Conservation (phyloP, 1,284 basidiomycete species). For the Ceratobasidium sp. region DNA sequence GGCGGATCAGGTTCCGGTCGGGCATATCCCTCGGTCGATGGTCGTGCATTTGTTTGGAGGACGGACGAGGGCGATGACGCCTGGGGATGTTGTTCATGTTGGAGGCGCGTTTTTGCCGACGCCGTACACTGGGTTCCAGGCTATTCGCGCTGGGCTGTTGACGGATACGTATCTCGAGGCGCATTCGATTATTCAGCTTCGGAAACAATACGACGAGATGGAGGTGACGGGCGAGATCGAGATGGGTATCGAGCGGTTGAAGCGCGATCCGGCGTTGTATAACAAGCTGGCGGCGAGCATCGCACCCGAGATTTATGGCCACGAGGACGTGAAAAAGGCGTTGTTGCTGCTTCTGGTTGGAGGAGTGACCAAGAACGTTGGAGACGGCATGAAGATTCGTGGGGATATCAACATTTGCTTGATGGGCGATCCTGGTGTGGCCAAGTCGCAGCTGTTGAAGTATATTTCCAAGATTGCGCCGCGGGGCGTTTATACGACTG, state of each 20-base stretch:
- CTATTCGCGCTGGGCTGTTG: constrained; percentile 91
- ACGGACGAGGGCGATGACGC: constrained; percentile 91
- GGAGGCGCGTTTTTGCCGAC: constrained; percentile 91
- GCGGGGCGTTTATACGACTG: constrained; percentile 97
- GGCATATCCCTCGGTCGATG: constrained; percentile 99
- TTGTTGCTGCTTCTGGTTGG: constrained; percentile 94
- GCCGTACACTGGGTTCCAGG: constrained; percentile 89
- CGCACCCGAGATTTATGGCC: constrained; percentile 98
- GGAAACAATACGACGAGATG: constrained; percentile 97
- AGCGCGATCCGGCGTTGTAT: constrained; percentile 83
- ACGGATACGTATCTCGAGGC: constrained; percentile 98
- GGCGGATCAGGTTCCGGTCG: constrained; percentile 99
- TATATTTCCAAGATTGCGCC: constrained; percentile 99
- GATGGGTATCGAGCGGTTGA: constrained; percentile 74
- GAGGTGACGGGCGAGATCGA: constrained; percentile 89
- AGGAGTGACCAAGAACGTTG: constrained; percentile 93
- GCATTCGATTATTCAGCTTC: constrained; percentile 92
- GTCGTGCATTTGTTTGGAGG: constrained; percentile 92
- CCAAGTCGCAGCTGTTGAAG: constrained; percentile 97
- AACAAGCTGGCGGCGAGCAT: constrained; percentile 86
- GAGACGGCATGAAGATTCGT: constrained; percentile 98
- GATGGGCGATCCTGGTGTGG: constrained; percentile 99
- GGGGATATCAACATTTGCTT: constrained; percentile 98
- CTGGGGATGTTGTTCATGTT: constrained; percentile 94
- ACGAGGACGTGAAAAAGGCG: constrained; percentile 98